A percentile compares a stretch with the other conserved stretches of the same genome.
Evolutionary conservation across 225 moss, liverwort and hornwort genomes (phyloP).

Genomic region (Straminergon stramineum): DNA sequence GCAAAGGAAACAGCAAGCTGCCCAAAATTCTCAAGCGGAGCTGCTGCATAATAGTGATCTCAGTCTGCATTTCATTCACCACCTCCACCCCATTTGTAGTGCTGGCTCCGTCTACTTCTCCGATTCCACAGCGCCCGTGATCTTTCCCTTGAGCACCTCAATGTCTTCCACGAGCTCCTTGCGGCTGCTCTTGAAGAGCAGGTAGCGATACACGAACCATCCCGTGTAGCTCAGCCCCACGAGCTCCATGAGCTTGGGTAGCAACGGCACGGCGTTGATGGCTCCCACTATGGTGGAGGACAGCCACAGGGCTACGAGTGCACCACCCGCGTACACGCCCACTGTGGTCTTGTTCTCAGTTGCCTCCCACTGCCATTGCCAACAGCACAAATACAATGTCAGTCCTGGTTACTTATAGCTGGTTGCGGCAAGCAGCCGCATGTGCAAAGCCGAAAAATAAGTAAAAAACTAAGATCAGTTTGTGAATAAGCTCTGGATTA

Average conservation of each 20-base stretch:
- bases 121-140: constrained; percentile 58
- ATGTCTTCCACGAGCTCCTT: constrained; percentile 86
- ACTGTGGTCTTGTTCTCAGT: constrained; percentile 81
- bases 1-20: not conserved
- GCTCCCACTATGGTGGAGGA: constrained; percentile 89
- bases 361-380: constrained; percentile 46
- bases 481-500: no score
- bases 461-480: not conserved
- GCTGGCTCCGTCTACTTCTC: not conserved
- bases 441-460: not conserved
- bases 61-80: not conserved
- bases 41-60: not conserved
- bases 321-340: constrained; percentile 70
- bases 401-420: not conserved
- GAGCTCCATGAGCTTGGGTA: constrained; percentile 90
- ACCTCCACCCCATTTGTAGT: not conserved
- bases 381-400: not conserved
- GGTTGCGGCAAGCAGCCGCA: no score
- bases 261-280: constrained; percentile 78
- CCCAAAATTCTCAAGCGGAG: not conserved
- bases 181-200: constrained; percentile 82
- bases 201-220: constrained; percentile 97
- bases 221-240: constrained; percentile 87
- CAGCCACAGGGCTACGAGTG: constrained; percentile 74
- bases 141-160: constrained; percentile 83